Evolutionary conservation across 805 yeast species (phyloP), one percentile per base, ranked within the genome.

Genomic region (Starmerella vitae): DNA sequence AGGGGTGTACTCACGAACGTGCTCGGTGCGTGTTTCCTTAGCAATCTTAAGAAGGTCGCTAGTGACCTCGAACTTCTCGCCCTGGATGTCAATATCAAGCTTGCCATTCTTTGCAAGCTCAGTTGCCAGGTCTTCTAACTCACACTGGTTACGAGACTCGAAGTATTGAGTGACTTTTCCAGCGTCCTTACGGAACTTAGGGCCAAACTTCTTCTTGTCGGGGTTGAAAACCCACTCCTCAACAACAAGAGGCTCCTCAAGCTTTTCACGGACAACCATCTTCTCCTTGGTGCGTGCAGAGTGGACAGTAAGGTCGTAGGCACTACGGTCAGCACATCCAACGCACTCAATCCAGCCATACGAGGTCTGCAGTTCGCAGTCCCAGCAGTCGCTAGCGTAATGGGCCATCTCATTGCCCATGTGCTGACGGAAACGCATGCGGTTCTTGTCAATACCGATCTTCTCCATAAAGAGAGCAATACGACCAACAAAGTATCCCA

Each of bases 281-380:
- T 85, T 88, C 67, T 84, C 95, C 64, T 84, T 84, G 42, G 98
- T 91, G 64, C 82, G 81, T 41, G 88, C 91, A 33, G 96, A 65
- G 61, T 91, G 99, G 45, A 93, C 98, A 35, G 88, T 72, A 62
- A 91, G 74, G 66, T 91, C 99, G 60, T 84, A 91, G 30, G 99
- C 99, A 33, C 94, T 82, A 69, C 99, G 77, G 66, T 91, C 99
- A 49, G 99, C 99, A 68, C 97, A 91, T 52, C 99, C 99, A 60
- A 91, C 96, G 76, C 98, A 93, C 68, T 91, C 99, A 54, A 91
- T 82, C 99, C 99, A 91, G 54, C 99, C 99, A 55, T 84, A 91
- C 25, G 95, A 83, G 31, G 95, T 78, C 53, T 81, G 77, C 55
- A 91, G 70, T 68, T 91, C 99, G 49, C 94, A 96, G 66, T 91